Percentiles rank a stretch among this genome's conserved stretches.
phyloP scores from a whole-genome alignment of 441 rosid species.

The Erodium moschatum region DNA sequence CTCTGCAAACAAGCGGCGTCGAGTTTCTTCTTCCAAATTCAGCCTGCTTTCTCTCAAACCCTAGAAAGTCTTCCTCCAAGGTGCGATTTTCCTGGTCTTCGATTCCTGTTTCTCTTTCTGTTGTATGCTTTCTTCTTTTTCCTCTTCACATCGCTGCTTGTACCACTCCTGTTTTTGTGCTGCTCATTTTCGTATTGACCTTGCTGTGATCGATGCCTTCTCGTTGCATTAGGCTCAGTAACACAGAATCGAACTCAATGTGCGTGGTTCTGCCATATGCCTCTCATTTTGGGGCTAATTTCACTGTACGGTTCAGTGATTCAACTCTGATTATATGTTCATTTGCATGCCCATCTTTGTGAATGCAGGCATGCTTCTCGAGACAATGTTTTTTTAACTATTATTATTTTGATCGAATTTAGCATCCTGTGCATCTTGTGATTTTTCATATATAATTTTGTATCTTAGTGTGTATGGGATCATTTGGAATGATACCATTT shows the following conservation, averaged over 20 bases:
- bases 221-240: conserved; percentile 5
- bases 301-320: not conserved
- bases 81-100: not conserved
- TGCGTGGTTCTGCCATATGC: not conserved
- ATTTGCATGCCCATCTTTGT: not conserved
- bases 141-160: not conserved
- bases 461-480: not conserved
- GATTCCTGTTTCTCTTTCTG: not conserved
- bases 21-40: not conserved
- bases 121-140: conserved; percentile 2
- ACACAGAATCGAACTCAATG: not conserved
- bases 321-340: not conserved
- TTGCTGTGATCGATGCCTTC: conserved; percentile 1
- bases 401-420: not conserved
- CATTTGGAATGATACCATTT: not conserved
- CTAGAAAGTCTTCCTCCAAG: conserved; percentile 5
- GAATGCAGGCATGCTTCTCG: not conserved
- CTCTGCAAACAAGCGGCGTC: not conserved
- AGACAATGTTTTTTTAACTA: not conserved
- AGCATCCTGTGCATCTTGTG: not conserved
- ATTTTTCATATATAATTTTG: not conserved
- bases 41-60: not conserved
- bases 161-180: not conserved
- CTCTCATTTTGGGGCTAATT: conserved; percentile 3
- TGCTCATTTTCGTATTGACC: conserved; percentile 6